Evolutionary conservation across 208 protist species (phyloP).

Genomic region (Naegleria gruberi): DNA sequence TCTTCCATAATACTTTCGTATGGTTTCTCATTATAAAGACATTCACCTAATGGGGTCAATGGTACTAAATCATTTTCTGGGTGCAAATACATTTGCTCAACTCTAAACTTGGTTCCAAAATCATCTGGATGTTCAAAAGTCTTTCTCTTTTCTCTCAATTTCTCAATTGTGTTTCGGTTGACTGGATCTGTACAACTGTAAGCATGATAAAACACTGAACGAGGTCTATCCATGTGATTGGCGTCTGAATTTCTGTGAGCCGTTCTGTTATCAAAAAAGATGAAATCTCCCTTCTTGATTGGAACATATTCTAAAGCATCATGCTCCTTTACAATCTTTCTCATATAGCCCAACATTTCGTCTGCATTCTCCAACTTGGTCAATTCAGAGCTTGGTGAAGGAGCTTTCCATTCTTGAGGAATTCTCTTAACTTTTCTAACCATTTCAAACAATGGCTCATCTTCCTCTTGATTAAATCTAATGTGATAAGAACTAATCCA

Average conservation of each 20-base stretch:
- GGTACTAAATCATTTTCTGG: no score
- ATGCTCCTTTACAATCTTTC: neutral
- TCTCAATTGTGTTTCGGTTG: no score
- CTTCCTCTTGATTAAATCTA: neutral
- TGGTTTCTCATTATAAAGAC: no score
- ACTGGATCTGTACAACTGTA: neutral
- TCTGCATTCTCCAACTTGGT: neutral
- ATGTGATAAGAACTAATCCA: neutral
- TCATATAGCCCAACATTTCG: no score
- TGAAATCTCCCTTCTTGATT: neutral
- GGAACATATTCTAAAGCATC: neutral
- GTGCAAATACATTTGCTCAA: no score
- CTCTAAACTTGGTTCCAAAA: no score
- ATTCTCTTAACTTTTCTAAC: neutral
- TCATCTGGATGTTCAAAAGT: no score
- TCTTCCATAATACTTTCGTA: no score
- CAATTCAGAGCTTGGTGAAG: neutral
- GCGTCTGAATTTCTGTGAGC: neutral
- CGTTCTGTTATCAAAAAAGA: neutral
- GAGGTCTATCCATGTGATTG: neutral
- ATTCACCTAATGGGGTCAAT: no score
- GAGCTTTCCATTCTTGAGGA: neutral
- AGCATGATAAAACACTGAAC: neutral
- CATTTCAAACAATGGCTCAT: neutral
- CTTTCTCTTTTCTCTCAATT: no score